These are phyloP conservation scores for Pythium diclinum DNA, from an alignment of 352 stramenopile species.

Conservation along the genomic window DNA sequence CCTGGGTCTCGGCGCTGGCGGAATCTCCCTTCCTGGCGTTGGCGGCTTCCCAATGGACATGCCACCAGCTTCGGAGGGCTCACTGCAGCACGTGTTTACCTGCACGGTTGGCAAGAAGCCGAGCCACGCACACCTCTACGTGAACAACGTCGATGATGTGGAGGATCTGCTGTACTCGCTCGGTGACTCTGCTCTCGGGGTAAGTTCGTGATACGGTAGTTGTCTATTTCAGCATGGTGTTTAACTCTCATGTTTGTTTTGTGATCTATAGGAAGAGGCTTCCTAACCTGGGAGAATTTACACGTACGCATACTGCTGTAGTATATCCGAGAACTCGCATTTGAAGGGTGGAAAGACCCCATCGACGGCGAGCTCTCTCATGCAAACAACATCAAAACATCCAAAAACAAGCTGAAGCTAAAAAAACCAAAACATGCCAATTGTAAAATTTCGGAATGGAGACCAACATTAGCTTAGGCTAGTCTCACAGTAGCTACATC, in stretches of 20 bases:
- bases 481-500: not conserved
- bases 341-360: not conserved
- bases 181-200: constrained; percentile 21
- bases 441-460: not conserved
- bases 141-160: constrained; percentile 89
- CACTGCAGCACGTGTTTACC: constrained; percentile 86
- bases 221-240: not conserved
- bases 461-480: not conserved
- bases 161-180: constrained; percentile 75
- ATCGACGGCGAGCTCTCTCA: not conserved
- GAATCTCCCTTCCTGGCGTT: not conserved
- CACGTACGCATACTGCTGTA: not conserved
- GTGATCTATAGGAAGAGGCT: not conserved
- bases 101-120: constrained; percentile 92
- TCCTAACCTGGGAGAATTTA: not conserved
- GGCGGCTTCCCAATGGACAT: constrained; percentile 18
- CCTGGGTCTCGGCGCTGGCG: constrained; percentile 22
- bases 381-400: not conserved
- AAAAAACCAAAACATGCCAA: constrained; percentile 1
- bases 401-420: not conserved
- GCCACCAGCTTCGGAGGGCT: constrained; percentile 39
- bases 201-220: not conserved
- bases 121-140: constrained; percentile 86
- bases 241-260: not conserved
- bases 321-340: not conserved